A percentile compares a stretch with the other conserved stretches of the same genome.
phyloP scores from a whole-genome alignment of 345 rosid species.

The Aegle marmelos region DNA sequence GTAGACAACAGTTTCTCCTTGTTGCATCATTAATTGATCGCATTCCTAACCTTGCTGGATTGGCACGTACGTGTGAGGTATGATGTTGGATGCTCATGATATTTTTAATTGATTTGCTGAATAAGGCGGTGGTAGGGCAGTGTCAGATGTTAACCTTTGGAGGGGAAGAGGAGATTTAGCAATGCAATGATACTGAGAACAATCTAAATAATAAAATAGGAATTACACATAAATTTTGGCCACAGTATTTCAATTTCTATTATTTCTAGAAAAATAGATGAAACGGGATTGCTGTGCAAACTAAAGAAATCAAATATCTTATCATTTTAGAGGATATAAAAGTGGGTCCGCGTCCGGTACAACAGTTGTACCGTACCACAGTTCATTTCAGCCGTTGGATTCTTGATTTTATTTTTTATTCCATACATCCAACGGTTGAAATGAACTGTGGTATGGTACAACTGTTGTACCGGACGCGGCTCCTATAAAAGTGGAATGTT shows the following conservation, averaged over 20 bases:
- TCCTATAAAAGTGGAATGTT: background rate
- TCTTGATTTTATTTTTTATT: too few species aligned
- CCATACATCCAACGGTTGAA: too few species aligned
- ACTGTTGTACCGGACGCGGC: too few species aligned
- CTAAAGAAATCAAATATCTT: background rate
- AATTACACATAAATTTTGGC: too few species aligned
- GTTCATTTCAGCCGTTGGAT: too few species aligned
- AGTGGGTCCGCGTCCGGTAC: too few species aligned
- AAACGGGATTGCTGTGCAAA: background rate
- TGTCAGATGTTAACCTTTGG: background rate
- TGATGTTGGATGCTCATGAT: slow-evolving; percentile 9
- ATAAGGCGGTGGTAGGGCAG: background rate
- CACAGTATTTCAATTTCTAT: background rate
- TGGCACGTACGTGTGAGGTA: slow-evolving; percentile 97
- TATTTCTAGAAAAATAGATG: background rate
- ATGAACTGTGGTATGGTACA: too few species aligned
- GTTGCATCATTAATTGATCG: slow-evolving; percentile 94
- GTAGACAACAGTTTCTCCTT: slow-evolving; percentile 70
- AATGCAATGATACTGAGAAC: background rate
- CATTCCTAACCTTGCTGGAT: slow-evolving; percentile 93
- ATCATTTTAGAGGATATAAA: background rate
- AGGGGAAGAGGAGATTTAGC: background rate
- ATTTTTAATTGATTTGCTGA: background rate
- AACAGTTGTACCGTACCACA: too few species aligned
- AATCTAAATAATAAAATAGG: background rate